phyloP scores from a whole-genome alignment of 176 grass and related monocot species.

The Cenchrus americanus region DNA sequence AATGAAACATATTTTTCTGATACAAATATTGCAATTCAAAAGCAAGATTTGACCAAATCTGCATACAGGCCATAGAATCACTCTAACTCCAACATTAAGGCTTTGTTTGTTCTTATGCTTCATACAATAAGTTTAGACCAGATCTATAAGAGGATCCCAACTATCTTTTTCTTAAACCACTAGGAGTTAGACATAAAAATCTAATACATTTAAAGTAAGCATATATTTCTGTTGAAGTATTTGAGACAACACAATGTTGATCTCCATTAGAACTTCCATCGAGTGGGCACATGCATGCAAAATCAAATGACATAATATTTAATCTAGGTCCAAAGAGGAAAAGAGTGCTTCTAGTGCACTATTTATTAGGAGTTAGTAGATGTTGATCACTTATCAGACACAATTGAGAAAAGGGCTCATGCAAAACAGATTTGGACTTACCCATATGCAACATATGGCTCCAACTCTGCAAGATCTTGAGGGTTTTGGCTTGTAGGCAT shows the following conservation, averaged over 20 bases:
- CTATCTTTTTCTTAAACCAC: neutral
- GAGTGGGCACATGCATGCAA: neutral
- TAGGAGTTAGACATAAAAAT: neutral
- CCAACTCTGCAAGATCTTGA: no score
- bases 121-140: neutral
- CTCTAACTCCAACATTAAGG: neutral
- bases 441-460: no score
- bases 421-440: neutral
- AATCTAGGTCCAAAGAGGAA: neutral
- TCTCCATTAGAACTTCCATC: no score
- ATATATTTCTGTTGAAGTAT: neutral
- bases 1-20: neutral
- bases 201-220: neutral
- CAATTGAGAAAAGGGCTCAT: conserved; percentile 9
- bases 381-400: neutral
- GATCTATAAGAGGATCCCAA: neutral
- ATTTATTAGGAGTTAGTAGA: neutral
- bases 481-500: no score
- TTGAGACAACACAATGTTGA: neutral
- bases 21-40: no score
- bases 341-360: neutral
- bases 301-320: conserved; percentile 3
- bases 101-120: neutral
- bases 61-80: neutral
- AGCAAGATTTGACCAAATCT: no score